Percentiles rank a stretch among this genome's conserved stretches.
Evolutionary conservation across 768 basidiomycete genomes (phyloP).

Genomic region (Suillus tomentosus): DNA sequence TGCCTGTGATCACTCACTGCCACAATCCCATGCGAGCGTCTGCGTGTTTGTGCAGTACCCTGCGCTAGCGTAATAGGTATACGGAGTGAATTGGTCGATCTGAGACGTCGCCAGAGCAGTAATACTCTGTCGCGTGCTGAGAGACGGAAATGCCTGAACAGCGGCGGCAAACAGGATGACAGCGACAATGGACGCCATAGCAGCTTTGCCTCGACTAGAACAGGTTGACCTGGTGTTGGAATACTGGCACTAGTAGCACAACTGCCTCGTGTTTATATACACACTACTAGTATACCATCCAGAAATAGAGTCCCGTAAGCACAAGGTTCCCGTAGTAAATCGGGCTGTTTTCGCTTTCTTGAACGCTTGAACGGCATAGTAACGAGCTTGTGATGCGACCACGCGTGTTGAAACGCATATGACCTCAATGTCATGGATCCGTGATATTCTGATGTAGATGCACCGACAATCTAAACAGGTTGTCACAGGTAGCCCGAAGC

Average conservation of each 20-base stretch:
- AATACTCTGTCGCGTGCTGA: constrained; percentile 39
- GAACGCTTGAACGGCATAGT: background rate
- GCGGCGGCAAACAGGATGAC: constrained; percentile 17
- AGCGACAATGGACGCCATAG: constrained; percentile 23
- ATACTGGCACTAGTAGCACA: too few relatives aligned
- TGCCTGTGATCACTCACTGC: constrained; percentile 38
- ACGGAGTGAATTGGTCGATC: constrained; percentile 47
- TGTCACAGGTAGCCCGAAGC: background rate
- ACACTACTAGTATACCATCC: background rate
- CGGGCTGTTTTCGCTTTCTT: background rate
- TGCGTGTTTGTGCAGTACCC: constrained; percentile 48
- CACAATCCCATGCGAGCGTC: constrained; percentile 55
- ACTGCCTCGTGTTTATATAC: background rate
- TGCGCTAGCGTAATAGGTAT: constrained; percentile 51
- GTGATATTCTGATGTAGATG: too few relatives aligned
- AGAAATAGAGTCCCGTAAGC: constrained; percentile 3
- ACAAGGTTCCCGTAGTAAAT: background rate
- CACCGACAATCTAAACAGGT: background rate
- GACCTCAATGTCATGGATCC: background rate
- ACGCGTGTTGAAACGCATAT: background rate
- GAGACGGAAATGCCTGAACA: constrained; percentile 26
- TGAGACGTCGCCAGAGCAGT: constrained; percentile 41
- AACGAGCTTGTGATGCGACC: background rate
- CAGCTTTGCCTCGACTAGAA: constrained; percentile 5
- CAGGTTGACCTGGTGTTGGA: background rate